A percentile compares a stretch with the other conserved stretches of the same genome.
Evolutionary conservation across 257 asterid genomes (phyloP).

Genomic region (Ballota nigra): DNA sequence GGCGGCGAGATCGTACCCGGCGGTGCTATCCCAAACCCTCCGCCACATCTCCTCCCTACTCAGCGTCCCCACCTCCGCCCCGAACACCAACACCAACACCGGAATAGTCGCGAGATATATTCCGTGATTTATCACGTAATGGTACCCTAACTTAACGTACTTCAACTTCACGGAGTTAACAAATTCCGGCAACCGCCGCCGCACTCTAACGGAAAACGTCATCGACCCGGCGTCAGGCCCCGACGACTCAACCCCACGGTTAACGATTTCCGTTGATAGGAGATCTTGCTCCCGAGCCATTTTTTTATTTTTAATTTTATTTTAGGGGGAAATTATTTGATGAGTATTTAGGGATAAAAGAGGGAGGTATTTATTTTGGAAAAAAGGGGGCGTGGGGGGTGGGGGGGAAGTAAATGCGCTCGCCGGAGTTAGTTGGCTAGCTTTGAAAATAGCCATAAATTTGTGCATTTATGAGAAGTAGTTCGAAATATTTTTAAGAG

Average conservation of each 20-base stretch:
- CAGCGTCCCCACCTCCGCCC: constrained; percentile 79
- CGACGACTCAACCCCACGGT: constrained; percentile 68
- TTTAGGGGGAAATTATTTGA: neutral
- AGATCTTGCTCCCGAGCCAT: constrained; percentile 72
- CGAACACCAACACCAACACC: constrained; percentile 54
- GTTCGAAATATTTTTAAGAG: constrained; percentile 32
- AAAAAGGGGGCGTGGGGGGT: constrained; percentile 7
- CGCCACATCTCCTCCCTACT: constrained; percentile 78
- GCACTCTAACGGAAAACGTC: constrained; percentile 78
- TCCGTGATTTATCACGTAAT: constrained; percentile 74
- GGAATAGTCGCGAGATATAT: constrained; percentile 75
- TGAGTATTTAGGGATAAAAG: constrained; percentile 1
- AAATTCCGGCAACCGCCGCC: constrained; percentile 78
- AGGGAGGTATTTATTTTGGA: constrained; percentile 36
- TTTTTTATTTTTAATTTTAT: neutral
- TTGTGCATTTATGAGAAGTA: constrained; percentile 52
- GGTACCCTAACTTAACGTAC: constrained; percentile 86
- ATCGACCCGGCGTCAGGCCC: constrained; percentile 78
- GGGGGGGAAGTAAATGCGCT: constrained; percentile 38
- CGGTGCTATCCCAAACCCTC: constrained; percentile 69
- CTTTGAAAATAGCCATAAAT: constrained; percentile 38
- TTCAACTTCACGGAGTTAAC: constrained; percentile 86
- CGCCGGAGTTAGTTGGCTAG: constrained; percentile 50
- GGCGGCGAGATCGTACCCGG: constrained; percentile 61
- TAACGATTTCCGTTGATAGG: constrained; percentile 78